These are phyloP conservation scores for Xylariomycetidae sp. DNA, from an alignment of 2,329 filamentous ascomycete species.

Conservation along the genomic window DNA sequence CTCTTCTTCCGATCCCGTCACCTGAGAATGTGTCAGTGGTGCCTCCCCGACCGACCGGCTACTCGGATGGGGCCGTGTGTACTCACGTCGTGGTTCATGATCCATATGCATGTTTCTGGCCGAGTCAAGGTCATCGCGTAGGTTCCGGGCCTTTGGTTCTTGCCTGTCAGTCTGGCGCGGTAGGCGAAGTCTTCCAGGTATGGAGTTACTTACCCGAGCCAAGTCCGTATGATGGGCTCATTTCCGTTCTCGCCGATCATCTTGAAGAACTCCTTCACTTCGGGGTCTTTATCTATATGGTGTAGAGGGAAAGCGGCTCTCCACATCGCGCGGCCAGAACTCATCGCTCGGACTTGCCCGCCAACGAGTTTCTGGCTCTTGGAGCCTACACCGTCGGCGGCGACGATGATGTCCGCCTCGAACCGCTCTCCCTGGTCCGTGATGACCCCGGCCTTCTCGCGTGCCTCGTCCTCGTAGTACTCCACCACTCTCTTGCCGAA, in stretches of 20 bases:
- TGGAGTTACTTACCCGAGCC: constrained; percentile 37
- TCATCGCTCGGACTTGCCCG: constrained; percentile 34
- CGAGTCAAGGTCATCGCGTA: constrained; percentile 30
- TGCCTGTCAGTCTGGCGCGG: constrained; percentile 22
- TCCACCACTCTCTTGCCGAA: constrained; percentile 41
- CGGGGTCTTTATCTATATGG: constrained; percentile 34
- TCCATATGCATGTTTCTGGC: constrained; percentile 30
- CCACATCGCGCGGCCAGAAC: constrained; percentile 38
- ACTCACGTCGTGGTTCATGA: constrained; percentile 33
- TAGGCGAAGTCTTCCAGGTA: too few relatives aligned
- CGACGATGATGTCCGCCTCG: constrained; percentile 41
- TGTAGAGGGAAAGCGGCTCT: constrained; percentile 35
- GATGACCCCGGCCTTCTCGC: constrained; percentile 37
- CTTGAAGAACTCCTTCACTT: constrained; percentile 33
- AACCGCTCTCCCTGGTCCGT: constrained; percentile 43
- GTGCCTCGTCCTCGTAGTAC: constrained; percentile 41
- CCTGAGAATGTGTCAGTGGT: constrained; percentile 10
- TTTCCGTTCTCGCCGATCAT: constrained; percentile 35
- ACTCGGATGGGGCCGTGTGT: not conserved
- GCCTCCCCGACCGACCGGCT: too few relatives aligned
- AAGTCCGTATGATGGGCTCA: constrained; percentile 37
- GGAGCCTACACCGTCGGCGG: constrained; percentile 41
- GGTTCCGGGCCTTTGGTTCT: constrained; percentile 32
- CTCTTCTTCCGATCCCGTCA: constrained; percentile 31
- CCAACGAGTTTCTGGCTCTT: constrained; percentile 38